phyloP scores from a whole-genome alignment of 140 eudicot species.

The Bidens hawaiensis region DNA sequence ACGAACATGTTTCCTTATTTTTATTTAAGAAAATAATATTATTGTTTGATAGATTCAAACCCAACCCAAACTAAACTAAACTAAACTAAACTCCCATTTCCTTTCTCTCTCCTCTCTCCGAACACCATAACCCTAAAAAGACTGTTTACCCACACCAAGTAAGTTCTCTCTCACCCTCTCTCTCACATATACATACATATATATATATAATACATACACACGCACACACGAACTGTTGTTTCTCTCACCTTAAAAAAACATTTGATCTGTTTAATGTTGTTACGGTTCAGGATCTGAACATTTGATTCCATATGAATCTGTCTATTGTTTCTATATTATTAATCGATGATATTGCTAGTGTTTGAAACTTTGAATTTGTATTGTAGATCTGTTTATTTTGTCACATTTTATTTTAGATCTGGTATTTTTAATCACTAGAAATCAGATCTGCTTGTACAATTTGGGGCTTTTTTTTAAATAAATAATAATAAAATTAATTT shows the following conservation, averaged over 20 bases:
- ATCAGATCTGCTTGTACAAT: neutral
- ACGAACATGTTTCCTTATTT: neutral
- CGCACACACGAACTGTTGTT: conserved; percentile 5
- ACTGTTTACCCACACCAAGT: conserved; percentile 13
- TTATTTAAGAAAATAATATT: conserved; percentile 1
- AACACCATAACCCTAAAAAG: conserved; percentile 8
- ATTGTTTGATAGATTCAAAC: neutral
- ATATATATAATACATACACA: neutral
- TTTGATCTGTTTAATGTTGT: neutral
- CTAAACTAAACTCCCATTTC: neutral
- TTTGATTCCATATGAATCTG: too few species aligned
- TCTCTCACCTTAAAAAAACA: neutral
- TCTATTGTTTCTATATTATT: too few species aligned
- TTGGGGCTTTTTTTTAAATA: neutral
- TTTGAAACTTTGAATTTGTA: neutral
- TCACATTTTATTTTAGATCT: conserved; percentile 4
- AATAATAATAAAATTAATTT: too few species aligned
- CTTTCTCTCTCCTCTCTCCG: conserved; percentile 10
- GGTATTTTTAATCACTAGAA: conserved; percentile 4
- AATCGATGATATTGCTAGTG: neutral
- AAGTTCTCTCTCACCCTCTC: conserved; percentile 10
- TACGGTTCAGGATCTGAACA: neutral
- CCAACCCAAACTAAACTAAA: neutral
- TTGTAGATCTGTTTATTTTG: conserved; percentile 4
- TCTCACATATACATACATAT: neutral